phyloP scores from a whole-genome alignment of 441 rosid species.

The Melastoma candidum region DNA sequence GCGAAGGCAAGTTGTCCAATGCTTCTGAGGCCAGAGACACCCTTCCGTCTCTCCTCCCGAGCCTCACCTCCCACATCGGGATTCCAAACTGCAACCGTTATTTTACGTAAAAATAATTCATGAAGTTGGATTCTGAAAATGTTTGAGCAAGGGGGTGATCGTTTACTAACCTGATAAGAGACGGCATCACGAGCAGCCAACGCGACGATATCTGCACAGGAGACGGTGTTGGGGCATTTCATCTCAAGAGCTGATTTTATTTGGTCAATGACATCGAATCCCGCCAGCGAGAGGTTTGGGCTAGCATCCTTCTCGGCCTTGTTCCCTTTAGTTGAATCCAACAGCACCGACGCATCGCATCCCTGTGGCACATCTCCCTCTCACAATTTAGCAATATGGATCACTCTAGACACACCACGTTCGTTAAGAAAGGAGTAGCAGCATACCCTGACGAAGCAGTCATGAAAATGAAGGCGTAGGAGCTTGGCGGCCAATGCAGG shows the following conservation, averaged over 20 bases:
- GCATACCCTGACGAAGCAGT: conserved; percentile 47
- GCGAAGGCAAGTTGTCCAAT: conserved; percentile 20
- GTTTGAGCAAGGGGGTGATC: too few species aligned
- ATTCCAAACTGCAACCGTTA: conserved; percentile 14
- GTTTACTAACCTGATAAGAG: conserved; percentile 15
- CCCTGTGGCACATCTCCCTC: conserved; percentile 14
- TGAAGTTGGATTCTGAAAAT: background rate
- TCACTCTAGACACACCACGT: background rate
- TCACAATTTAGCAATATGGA: too few species aligned
- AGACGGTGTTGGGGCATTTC: conserved; percentile 20
- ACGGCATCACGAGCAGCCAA: conserved; percentile 27
- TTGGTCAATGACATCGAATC: conserved; percentile 31
- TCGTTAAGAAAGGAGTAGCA: too few species aligned
- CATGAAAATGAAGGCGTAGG: conserved; percentile 44
- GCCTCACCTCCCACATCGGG: conserved; percentile 21
- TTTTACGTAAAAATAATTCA: background rate
- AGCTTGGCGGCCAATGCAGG: conserved; percentile 35
- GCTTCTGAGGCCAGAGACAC: conserved; percentile 24
- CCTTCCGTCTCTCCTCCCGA: conserved; percentile 28
- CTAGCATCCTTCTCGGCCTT: conserved; percentile 25
- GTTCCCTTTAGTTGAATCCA: conserved; percentile 12
- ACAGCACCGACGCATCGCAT: conserved; percentile 27
- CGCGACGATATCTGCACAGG: conserved; percentile 32
- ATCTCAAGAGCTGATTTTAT: conserved; percentile 19
- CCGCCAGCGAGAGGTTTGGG: conserved; percentile 21